Base-by-base conservation (phyloP, 2,329 filamentous ascomycete species). In the Zasmidium citrigriseum region DNA sequence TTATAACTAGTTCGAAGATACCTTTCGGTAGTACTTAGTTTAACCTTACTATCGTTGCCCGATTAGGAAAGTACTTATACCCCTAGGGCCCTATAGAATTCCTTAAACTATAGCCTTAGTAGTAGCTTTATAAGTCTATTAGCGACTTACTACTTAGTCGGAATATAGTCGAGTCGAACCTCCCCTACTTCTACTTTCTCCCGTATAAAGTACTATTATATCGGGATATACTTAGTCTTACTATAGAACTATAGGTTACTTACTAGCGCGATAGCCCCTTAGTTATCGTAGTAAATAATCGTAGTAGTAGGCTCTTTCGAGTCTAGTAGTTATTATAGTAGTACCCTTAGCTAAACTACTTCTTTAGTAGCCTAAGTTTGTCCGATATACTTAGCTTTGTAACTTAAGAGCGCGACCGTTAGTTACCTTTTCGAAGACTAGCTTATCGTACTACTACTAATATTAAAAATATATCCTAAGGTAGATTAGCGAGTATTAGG, bases 321-420 rank as follows among this genome's bases (percentile, higher is more conserved):
- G n/a, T 22, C 4, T 24, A 16, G 27, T 1, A 50, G 2, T 21
- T 54, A 38, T 18, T 50, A 5, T 1, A 61, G 52, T 2, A 54
- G 47, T 46, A 47, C 50, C 52, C 52, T 18, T 2, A 66, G 56
- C 66, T 61, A 67, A 1, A 68, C 57, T 11, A 60, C 62, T 54
- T 68, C 64, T 50, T 67, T 64, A 3, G 55, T 61, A 9, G 63
- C 67, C 38, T 68, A 25, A 3, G 53, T 61, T 27, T 62, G 22
- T 2, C 49, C 67, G 14, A 65, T 58, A 46, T 61, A 69, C 55
- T 68, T 64, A 18, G 66, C 67, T 60, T 69, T 61, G 29, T 61
- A 64, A 2, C 51, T 64, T 2, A 60, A 69, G 1, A 66, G 48
- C 3, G 66, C 62, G 9, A 67, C 64, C 0, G 49, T 64, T 5